Evolutionary conservation across 441 rosid species (phyloP).

Genomic region (Arabidopsis hybrid): DNA sequence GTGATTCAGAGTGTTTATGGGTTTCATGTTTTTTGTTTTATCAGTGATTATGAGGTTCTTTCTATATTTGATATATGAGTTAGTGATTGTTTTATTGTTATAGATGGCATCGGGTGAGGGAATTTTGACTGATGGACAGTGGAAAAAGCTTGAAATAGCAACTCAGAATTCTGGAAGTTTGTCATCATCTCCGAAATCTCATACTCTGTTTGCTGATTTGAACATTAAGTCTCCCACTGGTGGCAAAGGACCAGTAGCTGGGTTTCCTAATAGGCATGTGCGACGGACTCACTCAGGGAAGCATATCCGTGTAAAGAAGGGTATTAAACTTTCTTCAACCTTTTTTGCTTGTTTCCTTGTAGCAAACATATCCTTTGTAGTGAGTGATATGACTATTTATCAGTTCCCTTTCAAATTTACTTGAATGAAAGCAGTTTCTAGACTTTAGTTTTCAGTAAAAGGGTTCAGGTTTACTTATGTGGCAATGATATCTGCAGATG

Average conservation of each 20-base stretch:
- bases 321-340: slow-evolving; percentile 43
- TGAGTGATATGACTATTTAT: neutral
- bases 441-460: neutral
- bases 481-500: slow-evolving; percentile 57
- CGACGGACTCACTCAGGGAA: slow-evolving; percentile 92
- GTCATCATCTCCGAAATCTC: slow-evolving; percentile 89
- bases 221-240: slow-evolving; percentile 59
- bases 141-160: slow-evolving; percentile 84
- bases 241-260: slow-evolving; percentile 71
- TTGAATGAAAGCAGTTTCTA: neutral
- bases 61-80: neutral
- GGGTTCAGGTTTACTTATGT: slow-evolving; percentile 5
- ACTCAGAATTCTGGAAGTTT: slow-evolving; percentile 60
- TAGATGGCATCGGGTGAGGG: slow-evolving; percentile 86
- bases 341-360: slow-evolving; percentile 9
- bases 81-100: neutral
- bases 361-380: neutral
- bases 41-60: slow-evolving; percentile 12
- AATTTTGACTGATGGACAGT: slow-evolving; percentile 85
- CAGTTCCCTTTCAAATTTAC: neutral
- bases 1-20: slow-evolving; percentile 15
- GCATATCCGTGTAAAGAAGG: slow-evolving; percentile 82
- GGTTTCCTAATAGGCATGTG: slow-evolving; percentile 76
- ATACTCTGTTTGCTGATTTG: slow-evolving; percentile 67
- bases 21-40: neutral